Conservation (phyloP, 1,139 yeast species). For the Pichia sp. region DNA sequence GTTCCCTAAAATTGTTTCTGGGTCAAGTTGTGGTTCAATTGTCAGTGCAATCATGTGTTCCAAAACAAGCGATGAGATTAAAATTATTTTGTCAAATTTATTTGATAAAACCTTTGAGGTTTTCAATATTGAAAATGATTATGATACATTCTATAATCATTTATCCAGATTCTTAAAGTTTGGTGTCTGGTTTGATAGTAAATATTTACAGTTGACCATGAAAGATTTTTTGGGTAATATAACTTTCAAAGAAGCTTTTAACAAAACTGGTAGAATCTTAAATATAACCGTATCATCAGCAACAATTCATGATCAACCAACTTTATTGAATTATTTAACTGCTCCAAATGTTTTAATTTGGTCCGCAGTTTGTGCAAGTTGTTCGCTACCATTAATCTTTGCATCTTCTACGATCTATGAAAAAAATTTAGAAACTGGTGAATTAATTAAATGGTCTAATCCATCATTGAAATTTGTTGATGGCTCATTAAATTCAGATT, state of each 20-base stretch:
- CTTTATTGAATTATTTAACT: constrained; percentile 79
- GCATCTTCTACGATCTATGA: constrained; percentile 83
- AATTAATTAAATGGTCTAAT: constrained; percentile 75
- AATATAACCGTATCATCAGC: constrained; percentile 75
- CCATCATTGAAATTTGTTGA: constrained; percentile 81
- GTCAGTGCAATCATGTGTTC: constrained; percentile 85
- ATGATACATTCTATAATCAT: constrained; percentile 41
- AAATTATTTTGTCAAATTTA: constrained; percentile 46
- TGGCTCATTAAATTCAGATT: constrained; percentile 91
- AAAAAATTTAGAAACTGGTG: constrained; percentile 66
- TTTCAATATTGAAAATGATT: constrained; percentile 49
- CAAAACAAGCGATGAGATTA: constrained; percentile 69
- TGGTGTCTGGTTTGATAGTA: constrained; percentile 86
- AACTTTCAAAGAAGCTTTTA: constrained; percentile 61
- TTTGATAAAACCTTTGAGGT: constrained; percentile 61
- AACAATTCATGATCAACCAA: constrained; percentile 69
- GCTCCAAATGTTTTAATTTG: constrained; percentile 84
- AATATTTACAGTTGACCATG: constrained; percentile 67
- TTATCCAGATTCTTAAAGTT: constrained; percentile 60
- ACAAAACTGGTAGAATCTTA: constrained; percentile 51
- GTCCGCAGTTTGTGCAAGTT: constrained; percentile 96
- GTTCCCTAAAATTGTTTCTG: constrained; percentile 85
- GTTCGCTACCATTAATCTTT: constrained; percentile 88
- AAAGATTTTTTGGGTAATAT: constrained; percentile 78
- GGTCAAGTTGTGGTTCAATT: constrained; percentile 94